A percentile compares a stretch with the other conserved stretches of the same genome.
Conservation (phyloP, 2,329 filamentous ascomycete species). For the Hyphodiscus sp. region DNA sequence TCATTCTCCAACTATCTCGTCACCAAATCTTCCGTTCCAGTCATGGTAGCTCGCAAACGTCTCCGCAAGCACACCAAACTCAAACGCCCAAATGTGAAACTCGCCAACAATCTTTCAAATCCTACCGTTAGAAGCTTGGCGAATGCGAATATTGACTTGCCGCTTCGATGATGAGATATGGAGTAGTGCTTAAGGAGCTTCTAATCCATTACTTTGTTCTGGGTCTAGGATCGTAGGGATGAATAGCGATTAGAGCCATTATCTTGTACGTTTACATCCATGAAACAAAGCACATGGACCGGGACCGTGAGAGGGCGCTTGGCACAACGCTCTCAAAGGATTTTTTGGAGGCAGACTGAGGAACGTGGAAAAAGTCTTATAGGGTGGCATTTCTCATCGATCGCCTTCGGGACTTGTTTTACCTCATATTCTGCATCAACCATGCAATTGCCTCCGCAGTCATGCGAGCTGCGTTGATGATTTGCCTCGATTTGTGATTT, state of each 20-base stretch:
- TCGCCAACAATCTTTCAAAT: constrained; percentile 76
- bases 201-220: too few relatives aligned
- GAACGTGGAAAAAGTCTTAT: too few relatives aligned
- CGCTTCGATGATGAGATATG: background rate
- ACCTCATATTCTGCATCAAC: too few relatives aligned
- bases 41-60: constrained; percentile 94
- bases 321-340: background rate
- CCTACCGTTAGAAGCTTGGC: constrained; percentile 33
- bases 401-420: too few relatives aligned
- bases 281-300: background rate
- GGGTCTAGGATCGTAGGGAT: too few relatives aligned
- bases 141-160: constrained; percentile 9
- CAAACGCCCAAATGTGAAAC: constrained; percentile 61
- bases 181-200: too few relatives aligned
- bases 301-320: background rate
- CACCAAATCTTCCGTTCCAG: constrained; percentile 90
- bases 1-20: constrained; percentile 98
- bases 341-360: background rate
- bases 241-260: background rate
- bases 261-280: background rate
- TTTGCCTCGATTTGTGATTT: background rate
- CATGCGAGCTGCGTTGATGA: too few relatives aligned
- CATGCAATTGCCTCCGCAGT: too few relatives aligned
- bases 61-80: constrained; percentile 81
- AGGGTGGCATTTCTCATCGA: too few relatives aligned